Base-by-base conservation (phyloP, 192 early-diverging fungal species). In the Gonapodya prolifera region DNA sequence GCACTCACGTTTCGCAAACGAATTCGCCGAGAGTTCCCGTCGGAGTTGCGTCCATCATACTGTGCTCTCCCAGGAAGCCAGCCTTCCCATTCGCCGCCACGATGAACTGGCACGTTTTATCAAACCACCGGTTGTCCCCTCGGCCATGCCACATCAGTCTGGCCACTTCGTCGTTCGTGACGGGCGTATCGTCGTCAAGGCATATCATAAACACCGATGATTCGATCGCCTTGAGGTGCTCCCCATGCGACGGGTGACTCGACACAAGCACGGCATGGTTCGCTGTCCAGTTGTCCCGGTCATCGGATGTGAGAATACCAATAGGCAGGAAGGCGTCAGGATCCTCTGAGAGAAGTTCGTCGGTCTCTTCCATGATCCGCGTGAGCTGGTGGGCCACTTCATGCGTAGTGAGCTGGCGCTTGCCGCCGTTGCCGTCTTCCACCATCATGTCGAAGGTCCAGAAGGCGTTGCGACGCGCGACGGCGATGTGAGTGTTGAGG, bases 81-180 rank as follows among this genome's bases (percentile, higher is more conserved):
- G 96, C 95, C 84, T 94, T 95, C 79, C 94, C 97, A 88, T 99
- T 99, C 77, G 96, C 96, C 85, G 93, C 95, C 74, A 97, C 92
- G 83, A 98, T 93, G 74, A 99, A 97, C 86, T 99, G 96, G 77
- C 94, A 86, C 45, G 94, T 86, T 87, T 99, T 97, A 88, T 99
- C 97, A 85, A 94, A 97, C 91, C 92, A 99, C 78, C 97, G 92
- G 87, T 99, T 99, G 78, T 91, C 90, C 70, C 96, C 97, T 82
- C 97, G 91, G 69, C 97, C 97, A 78, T 95, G 94, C 97, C 95
- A 99, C 86, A 91, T 95, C 76, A 90, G 91, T 77, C 93, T 91
- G 2, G 75, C 75, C 1, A 89, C 82, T 85, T 97, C 94, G 69
- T 97, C 94, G 69, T 92, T 91, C 31, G 96, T 97, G 45, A 94